Base-by-base conservation (phyloP, 257 asterid genomes). In the Agastache rugosa region DNA sequence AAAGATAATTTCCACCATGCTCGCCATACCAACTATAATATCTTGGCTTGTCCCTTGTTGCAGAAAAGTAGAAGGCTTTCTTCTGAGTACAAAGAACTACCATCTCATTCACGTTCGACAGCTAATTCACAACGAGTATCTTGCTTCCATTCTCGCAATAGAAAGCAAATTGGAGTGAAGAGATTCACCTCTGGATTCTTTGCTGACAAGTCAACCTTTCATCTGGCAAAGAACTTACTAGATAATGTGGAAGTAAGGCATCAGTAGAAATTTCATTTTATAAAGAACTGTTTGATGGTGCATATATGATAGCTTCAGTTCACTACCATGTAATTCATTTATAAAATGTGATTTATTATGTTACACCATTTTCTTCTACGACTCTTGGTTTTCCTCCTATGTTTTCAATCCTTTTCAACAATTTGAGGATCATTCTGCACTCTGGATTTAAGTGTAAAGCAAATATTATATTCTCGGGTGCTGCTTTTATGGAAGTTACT, bases 191-290 rank as follows among this genome's bases (percentile, higher is more conserved):
- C 92, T 48, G 87, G 90, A 68, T 88, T 80, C 76, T 83, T 88
- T 79, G 78, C 74, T 41, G 97, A 89, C 77, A 92, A 84, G 84
- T 90, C 97, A 31, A 69, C 83, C 66, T 89, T 87, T 74, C 88
- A 72, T 60, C 72, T 84, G 73, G 67, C 80, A 61, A 83, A 79
- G 74, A 75, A 58, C 73, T 81, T 73, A 73, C 75, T 23, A 75
- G 78, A 78, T 35, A 81, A 72, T 79, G 72, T 80, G 77, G 81
- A 83, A 78, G 89, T 84, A 83, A 87, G 87, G 67, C 50, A 66
- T 71, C 60, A 62, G 56, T 53, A 35, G 31, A 73, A 35, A 35
- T 45, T 19, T 64, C 58, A 51, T 25, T 59, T 67, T 50, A 16
- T 27, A 17, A 55, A 68, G 34, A 14, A 65, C 78, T 71, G 51